Percentiles rank a stretch among this genome's conserved stretches.
These are phyloP conservation scores for Boletus subcaerulescens DNA, from an alignment of 768 basidiomycete genomes.

Conservation along the genomic window DNA sequence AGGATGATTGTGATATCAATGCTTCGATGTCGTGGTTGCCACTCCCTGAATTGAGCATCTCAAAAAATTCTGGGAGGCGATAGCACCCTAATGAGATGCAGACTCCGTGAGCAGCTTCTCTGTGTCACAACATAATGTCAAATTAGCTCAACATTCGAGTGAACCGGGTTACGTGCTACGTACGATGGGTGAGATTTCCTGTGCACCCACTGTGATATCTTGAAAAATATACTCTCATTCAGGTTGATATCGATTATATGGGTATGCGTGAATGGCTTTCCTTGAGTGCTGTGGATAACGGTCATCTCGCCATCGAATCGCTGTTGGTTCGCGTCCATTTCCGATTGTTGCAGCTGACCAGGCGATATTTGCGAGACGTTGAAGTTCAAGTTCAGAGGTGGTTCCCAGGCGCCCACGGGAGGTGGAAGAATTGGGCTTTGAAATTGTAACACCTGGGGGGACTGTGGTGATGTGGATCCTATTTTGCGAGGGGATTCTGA, in stretches of 20 bases:
- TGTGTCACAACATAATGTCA: constrained; percentile 10
- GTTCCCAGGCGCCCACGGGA: constrained; percentile 8
- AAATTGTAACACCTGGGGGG: neutral
- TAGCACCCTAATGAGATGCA: constrained; percentile 50
- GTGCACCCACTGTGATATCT: constrained; percentile 38
- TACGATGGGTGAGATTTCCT: constrained; percentile 30
- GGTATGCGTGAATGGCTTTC: constrained; percentile 18
- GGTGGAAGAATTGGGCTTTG: constrained; percentile 11
- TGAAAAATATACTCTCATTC: constrained; percentile 24
- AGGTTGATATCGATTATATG: constrained; percentile 30
- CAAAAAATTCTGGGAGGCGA: constrained; percentile 26
- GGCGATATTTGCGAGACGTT: constrained; percentile 1
- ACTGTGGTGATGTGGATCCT: neutral
- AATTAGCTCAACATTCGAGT: neutral
- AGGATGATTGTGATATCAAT: constrained; percentile 27
- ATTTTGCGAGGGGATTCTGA: neutral
- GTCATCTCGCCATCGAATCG: constrained; percentile 20
- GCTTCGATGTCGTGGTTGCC: constrained; percentile 15
- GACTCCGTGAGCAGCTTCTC: constrained; percentile 34
- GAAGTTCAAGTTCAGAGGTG: constrained; percentile 19
- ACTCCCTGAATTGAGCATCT: constrained; percentile 12
- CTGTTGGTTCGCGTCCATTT: neutral
- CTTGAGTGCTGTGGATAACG: constrained; percentile 17
- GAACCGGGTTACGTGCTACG: constrained; percentile 14
- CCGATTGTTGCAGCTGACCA: neutral